Evolutionary conservation across 768 basidiomycete genomes (phyloP), one percentile per base, ranked within the genome.

Genomic region (Agrocybe pediades): DNA sequence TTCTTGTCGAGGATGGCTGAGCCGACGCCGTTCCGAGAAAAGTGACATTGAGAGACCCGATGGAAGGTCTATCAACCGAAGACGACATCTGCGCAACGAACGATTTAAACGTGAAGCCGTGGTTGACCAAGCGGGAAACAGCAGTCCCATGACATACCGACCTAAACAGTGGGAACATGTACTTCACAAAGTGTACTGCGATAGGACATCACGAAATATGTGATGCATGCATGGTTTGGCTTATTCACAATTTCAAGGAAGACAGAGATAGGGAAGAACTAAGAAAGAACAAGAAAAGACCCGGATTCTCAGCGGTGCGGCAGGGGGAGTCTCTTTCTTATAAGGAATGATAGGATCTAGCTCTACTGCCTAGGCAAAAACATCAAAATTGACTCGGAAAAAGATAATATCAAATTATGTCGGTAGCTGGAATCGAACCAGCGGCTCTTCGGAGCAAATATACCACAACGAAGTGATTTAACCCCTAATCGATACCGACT

Each of bases 11-110:
- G 3, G 90, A 91, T 2, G 90, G 90, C 59, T 87, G 85, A 2
- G 90, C 89, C 17, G 90, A 91, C 15, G 88, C 88, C 1, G 89
- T 92, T 19, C 90, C 90, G 20, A 92, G 77, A 65, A 92, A 92
- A 6, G 86, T 90, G 41, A 92, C 67, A 45, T 79, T 81, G 2
- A 90, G 50, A 0, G 78, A 66, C 2, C 65, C 53, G 6, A 69
- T 43, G 6, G 54, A 49, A 17, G 56, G 36, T 41, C 62, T 53
- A 6, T 43, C 30, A 20, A 44, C n/a, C 33, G 24, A 20, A 9
- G 29, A 20, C 6, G 59, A 47, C 56, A 59, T 62, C 20, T 33
- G 48, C 23, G 25, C 25, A 17, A 11, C 15, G 21, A n/a, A 13
- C 20, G 20, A 21, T 29, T 17, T 23, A 36, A 17, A 23, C 9